These are phyloP conservation scores for Blastosporella zonata DNA, from an alignment of 1,284 basidiomycete genomes.

Conservation along the genomic window DNA sequence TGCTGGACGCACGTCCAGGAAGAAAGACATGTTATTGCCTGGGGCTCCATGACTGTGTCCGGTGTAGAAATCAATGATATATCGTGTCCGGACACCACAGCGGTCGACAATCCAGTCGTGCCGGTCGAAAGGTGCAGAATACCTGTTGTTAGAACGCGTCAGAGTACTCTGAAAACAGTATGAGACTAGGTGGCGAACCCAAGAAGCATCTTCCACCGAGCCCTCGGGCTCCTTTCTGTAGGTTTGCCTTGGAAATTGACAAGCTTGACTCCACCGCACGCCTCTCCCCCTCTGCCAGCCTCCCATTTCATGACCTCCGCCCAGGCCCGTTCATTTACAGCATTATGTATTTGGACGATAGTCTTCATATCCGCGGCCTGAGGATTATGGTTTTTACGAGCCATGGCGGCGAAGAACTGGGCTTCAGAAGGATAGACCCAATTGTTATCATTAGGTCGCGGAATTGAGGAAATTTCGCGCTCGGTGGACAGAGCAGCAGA, in stretches of 20 bases:
- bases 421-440: constrained; percentile 99
- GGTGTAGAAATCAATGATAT: constrained; percentile 98
- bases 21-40: constrained; percentile 69
- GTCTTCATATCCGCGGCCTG: constrained; percentile 87
- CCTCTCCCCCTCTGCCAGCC: constrained; percentile 69
- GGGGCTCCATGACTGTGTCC: constrained; percentile 56
- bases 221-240: constrained; percentile 74
- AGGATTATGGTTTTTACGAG: constrained; percentile 88
- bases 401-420: constrained; percentile 96
- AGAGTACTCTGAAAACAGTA: not conserved
- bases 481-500: constrained; percentile 50
- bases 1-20: constrained; percentile 92
- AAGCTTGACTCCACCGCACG: constrained; percentile 81
- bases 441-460: constrained; percentile 63
- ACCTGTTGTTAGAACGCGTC: constrained; percentile 50
- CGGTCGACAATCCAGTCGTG: constrained; percentile 98
- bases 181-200: constrained; percentile 63
- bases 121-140: constrained; percentile 92
- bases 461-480: constrained; percentile 88
- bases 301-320: constrained; percentile 91
- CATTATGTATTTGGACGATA: constrained; percentile 98
- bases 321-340: constrained; percentile 98
- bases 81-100: constrained; percentile 84
- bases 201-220: constrained; percentile 77
- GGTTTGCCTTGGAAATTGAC: constrained; percentile 86